These are phyloP conservation scores for Mucor velutinosus DNA, from an alignment of 371 early-diverging fungal genomes.

Conservation along the genomic window DNA sequence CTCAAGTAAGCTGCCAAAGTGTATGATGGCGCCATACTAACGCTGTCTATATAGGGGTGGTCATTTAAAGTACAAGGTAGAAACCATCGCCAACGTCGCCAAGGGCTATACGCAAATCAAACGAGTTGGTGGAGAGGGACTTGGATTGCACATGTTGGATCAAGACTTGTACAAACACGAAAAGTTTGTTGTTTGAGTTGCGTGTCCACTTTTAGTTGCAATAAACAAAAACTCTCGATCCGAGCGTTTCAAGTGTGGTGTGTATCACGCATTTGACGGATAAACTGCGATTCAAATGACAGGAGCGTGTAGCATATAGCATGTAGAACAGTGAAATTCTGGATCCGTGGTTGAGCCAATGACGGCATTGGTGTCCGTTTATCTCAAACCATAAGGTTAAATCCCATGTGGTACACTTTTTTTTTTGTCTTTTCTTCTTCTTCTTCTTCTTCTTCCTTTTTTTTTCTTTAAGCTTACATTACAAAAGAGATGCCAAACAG, in stretches of 20 bases:
- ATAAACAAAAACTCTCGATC: background rate
- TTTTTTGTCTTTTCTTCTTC: background rate
- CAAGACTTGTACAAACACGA: conserved; percentile 39
- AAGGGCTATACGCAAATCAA: conserved; percentile 54
- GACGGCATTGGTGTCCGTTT: background rate
- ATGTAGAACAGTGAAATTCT: background rate
- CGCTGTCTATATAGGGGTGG: conserved; percentile 15
- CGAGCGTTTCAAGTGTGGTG: background rate
- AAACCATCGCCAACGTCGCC: conserved; percentile 49
- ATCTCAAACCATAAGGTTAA: background rate
- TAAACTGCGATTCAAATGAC: background rate
- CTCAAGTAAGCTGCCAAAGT: conserved; percentile 42
- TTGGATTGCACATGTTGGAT: conserved; percentile 54
- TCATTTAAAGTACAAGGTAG: conserved; percentile 43
- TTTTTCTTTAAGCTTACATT: background rate
- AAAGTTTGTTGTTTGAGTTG: conserved; percentile 7
- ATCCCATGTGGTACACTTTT: background rate
- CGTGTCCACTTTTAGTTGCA: background rate
- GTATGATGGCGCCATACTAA: background rate
- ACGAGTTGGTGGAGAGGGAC: conserved; percentile 54
- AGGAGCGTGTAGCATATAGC: background rate
- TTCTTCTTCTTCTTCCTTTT: background rate
- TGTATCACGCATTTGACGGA: background rate
- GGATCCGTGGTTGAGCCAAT: background rate
- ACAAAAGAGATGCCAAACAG: conserved; percentile 11